Base-by-base conservation (phyloP, 768 basidiomycete species). In the Phylloporus arenicola region DNA sequence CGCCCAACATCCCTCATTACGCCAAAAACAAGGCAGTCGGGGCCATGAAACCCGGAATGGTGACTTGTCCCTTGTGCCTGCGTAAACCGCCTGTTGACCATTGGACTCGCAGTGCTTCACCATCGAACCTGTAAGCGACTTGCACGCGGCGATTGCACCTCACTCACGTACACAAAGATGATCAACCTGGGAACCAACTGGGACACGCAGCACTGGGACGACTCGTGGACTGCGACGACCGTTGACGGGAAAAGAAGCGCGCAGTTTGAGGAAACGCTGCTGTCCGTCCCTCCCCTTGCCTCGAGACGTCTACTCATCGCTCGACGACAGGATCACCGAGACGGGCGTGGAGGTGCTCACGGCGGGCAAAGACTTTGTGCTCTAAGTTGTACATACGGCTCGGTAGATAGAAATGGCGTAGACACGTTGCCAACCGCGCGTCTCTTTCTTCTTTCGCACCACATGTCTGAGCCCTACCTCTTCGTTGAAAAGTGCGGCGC, bases 171-270 rank as follows among this genome's bases (percentile, higher is more conserved):
- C 43, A 59, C 61, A 45, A 67, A 95, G 81, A 97, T 97, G 94
- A 84, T 96, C 57, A 97, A 97, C 67, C 67, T 91, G 17, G 94
- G 94, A 6, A 75, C 77, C 45, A 81, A 75, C 55, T 88, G 86
- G 83, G 80, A 80, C 27, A 80, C 82, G 48, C 75, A 84, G 19
- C 90, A 92, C 64, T 92, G 93, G 93, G 86, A 86, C 29, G 92
- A 95, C 67, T 85, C 92, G 63, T 98, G 95, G 95, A 98, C 95
- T 3, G 92, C 94, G 1, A 91, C 87, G 19, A 99, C 96, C 5
- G 69, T 78, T 12, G 95, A 97, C 68, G 95, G 93, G 20, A 88
- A 87, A 66, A 75, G 79, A 49, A 93, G 90, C 53, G 96, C 96
- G 1, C 96, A 99, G 63, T 99, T 97, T 64, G 96, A 99, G 67